Percentiles rank a stretch among this genome's conserved stretches.
Conservation (phyloP, 73 alveolate genomes). For the Paramecium primaurelia region DNA sequence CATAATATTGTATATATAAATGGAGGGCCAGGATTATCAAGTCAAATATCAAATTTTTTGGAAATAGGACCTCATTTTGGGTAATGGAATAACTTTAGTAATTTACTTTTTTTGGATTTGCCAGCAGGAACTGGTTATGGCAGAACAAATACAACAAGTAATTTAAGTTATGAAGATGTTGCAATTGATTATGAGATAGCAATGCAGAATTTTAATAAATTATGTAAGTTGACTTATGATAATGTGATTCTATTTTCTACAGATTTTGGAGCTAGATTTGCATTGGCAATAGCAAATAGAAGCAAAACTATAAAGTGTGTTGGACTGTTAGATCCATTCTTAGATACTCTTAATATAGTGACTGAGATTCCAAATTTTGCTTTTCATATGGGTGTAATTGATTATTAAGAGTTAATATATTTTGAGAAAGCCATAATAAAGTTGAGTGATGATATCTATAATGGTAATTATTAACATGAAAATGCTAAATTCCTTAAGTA, state of each 20-base stretch:
- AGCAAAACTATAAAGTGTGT: not conserved
- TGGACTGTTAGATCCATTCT: not conserved
- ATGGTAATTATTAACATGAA: not conserved
- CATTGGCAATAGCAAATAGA: slow-evolving; percentile 1
- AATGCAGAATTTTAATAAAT: not conserved
- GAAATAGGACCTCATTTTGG: slow-evolving; percentile 25
- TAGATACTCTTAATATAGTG: not conserved
- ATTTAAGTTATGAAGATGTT: not conserved
- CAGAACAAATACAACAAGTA: not conserved
- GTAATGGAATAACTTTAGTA: not conserved
- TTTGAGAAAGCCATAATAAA: slow-evolving; percentile 5
- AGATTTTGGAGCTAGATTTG: slow-evolving; percentile 29
- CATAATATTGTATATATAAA: not conserved
- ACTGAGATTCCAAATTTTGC: slow-evolving; percentile 14
- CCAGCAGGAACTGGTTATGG: slow-evolving; percentile 54
- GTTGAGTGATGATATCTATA: not conserved
- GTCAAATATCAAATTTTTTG: slow-evolving; percentile 9
- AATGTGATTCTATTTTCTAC: not conserved
- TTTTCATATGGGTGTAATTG: slow-evolving; percentile 18
- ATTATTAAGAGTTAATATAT: not conserved
- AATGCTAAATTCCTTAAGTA: not conserved
- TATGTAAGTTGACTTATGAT: not conserved
- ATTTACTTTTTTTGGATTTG: slow-evolving; percentile 1
- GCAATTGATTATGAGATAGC: not conserved
- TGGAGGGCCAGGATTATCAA: slow-evolving; percentile 43